phyloP scores from a whole-genome alignment of 1,284 basidiomycete species.

The Apiotrichum porosum region DNA sequence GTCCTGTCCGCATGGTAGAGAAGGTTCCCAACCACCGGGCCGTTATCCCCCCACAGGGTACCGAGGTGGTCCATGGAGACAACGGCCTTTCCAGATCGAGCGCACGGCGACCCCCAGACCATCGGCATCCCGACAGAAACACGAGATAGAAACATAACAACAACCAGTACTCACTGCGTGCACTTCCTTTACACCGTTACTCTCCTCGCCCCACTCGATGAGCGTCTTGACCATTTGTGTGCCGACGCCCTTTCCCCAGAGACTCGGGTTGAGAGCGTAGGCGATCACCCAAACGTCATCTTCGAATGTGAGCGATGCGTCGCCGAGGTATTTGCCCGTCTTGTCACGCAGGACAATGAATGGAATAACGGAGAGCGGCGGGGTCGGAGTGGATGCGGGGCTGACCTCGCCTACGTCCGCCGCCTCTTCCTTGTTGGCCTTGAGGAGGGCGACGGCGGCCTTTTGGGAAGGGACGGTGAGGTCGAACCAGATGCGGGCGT shows the following conservation, averaged over 20 bases:
- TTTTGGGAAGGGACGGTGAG: neutral
- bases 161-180: neutral
- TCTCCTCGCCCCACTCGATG: neutral
- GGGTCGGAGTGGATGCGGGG: neutral
- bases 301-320: neutral
- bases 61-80: too few relatives aligned
- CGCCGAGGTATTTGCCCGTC: constrained; percentile 1
- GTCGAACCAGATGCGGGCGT: neutral
- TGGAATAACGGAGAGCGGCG: neutral
- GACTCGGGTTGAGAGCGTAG: neutral
- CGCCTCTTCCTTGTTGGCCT: neutral
- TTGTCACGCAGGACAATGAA: constrained; percentile 1
- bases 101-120: too few relatives aligned
- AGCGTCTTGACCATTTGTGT: neutral
- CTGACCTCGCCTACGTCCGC: too few relatives aligned
- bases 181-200: neutral
- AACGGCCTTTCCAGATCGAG: too few relatives aligned
- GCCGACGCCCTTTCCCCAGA: neutral
- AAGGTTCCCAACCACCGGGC: too few relatives aligned
- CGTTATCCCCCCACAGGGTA: too few relatives aligned
- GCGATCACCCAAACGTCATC: neutral
- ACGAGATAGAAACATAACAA: too few relatives aligned
- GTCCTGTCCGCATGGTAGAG: too few relatives aligned
- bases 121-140: too few relatives aligned
- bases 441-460: neutral